These are phyloP conservation scores for Penstemon eatonii DNA, from an alignment of 257 asterid species.

Conservation along the genomic window DNA sequence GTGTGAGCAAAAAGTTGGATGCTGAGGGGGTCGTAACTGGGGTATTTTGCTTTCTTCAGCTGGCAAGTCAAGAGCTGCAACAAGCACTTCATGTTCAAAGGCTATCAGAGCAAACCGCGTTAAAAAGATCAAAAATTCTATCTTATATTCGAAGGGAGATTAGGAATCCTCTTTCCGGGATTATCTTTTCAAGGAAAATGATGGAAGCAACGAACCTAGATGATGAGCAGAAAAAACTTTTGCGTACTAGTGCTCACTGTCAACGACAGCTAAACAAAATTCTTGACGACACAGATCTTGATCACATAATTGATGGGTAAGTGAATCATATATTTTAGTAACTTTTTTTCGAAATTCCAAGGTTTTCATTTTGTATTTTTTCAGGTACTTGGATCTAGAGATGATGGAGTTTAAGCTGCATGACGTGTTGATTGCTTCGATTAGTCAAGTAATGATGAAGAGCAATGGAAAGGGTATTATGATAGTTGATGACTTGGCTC, in stretches of 20 bases:
- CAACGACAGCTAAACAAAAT: conserved; percentile 81
- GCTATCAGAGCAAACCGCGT: conserved; percentile 55
- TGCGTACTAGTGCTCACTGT: conserved; percentile 69
- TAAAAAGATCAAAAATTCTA: conserved; percentile 65
- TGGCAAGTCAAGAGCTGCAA: conserved; percentile 92
- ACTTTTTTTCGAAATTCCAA: too few relatives aligned
- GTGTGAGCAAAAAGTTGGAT: conserved; percentile 77
- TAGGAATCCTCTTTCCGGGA: conserved; percentile 85
- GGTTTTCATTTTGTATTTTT: neutral
- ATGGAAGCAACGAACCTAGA: conserved; percentile 77
- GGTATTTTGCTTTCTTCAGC: conserved; percentile 89
- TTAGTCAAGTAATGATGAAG: conserved; percentile 83
- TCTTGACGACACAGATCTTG: conserved; percentile 94
- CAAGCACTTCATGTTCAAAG: conserved; percentile 89
- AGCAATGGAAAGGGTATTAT: conserved; percentile 72
- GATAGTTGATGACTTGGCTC: conserved; percentile 57
- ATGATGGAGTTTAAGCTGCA: conserved; percentile 86
- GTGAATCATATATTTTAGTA: neutral
- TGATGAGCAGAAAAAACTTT: conserved; percentile 67
- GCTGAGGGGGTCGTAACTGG: conserved; percentile 73
- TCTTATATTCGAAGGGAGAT: conserved; percentile 83
- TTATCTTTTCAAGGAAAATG: conserved; percentile 75
- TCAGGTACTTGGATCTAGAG: conserved; percentile 88
- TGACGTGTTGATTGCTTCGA: conserved; percentile 76
- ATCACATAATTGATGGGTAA: conserved; percentile 85